phyloP scores from a whole-genome alignment of 1,284 basidiomycete genomes.

The Ceratobasidium sp. region DNA sequence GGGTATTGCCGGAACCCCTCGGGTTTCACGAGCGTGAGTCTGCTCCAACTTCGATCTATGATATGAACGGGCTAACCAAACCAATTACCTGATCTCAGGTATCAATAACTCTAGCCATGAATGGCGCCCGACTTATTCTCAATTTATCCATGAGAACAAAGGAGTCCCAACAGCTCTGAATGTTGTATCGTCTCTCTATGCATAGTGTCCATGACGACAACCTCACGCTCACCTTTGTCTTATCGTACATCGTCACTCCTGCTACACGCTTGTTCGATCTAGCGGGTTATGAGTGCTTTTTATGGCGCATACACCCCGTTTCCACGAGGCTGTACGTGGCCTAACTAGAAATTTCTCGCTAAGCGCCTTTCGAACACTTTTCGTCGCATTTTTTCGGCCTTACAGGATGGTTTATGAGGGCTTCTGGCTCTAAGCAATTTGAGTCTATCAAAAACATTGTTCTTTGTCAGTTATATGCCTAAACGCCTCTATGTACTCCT shows the following conservation, averaged over 20 bases:
- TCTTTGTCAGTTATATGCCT: background rate
- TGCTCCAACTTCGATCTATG: background rate
- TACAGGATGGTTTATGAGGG: background rate
- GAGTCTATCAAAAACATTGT: background rate
- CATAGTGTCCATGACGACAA: conserved; percentile 30
- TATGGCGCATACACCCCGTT: conserved; percentile 2
- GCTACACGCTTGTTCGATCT: background rate
- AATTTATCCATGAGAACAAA: conserved; percentile 23
- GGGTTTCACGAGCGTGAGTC: conserved; percentile 45
- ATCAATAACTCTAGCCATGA: conserved; percentile 40
- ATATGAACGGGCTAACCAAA: background rate
- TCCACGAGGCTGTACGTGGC: background rate
- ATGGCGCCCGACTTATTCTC: conserved; percentile 34
- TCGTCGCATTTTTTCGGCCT: background rate
- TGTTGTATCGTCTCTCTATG: background rate
- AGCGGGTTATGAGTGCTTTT: background rate
- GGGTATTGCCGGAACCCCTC: conserved; percentile 31
- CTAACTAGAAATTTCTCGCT: background rate
- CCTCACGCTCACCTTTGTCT: background rate
- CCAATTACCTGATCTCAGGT: background rate
- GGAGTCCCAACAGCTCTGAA: conserved; percentile 9
- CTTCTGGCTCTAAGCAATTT: background rate
- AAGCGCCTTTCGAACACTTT: background rate
- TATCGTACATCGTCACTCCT: background rate
- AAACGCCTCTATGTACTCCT: background rate